Evolutionary conservation across 2,329 filamentous ascomycete species (phyloP).

Genomic region (Beauveria australis): DNA sequence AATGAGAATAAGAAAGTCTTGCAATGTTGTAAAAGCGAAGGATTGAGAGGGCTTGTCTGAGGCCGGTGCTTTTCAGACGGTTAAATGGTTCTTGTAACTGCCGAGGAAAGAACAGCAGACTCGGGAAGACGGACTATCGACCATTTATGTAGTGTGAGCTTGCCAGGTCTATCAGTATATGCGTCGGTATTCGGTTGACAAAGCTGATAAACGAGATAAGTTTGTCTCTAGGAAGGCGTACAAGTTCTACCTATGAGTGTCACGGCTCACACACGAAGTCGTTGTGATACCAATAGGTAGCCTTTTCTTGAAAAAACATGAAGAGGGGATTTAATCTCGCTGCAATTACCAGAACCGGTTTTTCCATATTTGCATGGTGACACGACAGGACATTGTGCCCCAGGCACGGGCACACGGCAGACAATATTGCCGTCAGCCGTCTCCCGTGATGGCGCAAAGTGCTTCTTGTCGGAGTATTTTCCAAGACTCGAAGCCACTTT

Average conservation of each 20-base stretch:
- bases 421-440: neutral
- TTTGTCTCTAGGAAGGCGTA: neutral
- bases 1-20: neutral
- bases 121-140: neutral
- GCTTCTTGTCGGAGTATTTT: too few relatives aligned
- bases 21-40: too few relatives aligned
- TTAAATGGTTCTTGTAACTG: neutral
- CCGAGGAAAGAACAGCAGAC: neutral
- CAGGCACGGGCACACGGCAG: neutral
- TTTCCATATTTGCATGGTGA: neutral
- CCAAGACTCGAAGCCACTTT: too few relatives aligned
- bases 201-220: neutral
- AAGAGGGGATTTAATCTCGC: neutral
- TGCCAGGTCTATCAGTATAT: neutral
- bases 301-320: neutral
- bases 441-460: neutral
- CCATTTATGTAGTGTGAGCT: neutral
- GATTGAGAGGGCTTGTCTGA: neutral
- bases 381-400: neutral
- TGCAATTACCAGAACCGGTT: neutral
- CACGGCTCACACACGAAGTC: neutral
- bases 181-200: neutral
- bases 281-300: neutral
- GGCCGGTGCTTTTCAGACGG: neutral
- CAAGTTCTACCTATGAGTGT: neutral